Evolutionary conservation across 805 yeast genomes (phyloP).

Genomic region (Saccharomycopsis javanensis): DNA sequence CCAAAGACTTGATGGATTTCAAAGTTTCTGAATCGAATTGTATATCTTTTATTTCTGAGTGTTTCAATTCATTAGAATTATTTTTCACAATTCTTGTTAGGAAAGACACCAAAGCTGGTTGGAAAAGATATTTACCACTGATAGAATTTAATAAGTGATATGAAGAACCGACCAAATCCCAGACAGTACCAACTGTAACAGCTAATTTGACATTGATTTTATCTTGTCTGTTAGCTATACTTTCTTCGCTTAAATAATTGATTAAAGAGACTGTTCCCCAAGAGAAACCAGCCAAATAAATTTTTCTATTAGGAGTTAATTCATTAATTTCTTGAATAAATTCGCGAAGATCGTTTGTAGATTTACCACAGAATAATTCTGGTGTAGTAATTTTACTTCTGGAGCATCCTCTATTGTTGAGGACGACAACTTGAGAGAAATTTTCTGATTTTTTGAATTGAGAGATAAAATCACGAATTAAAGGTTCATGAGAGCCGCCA

Average conservation of each 20-base stretch:
- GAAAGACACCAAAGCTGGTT: conserved; percentile 33
- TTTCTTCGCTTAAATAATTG: conserved; percentile 58
- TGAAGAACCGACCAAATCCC: conserved; percentile 58
- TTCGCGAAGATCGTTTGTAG: conserved; percentile 61
- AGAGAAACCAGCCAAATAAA: conserved; percentile 62
- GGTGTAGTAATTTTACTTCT: conserved; percentile 65
- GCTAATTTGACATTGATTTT: conserved; percentile 35
- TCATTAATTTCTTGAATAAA: conserved; percentile 40
- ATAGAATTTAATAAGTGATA: conserved; percentile 31
- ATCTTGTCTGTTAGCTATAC: not conserved
- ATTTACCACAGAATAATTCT: conserved; percentile 53
- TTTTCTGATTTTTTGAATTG: not conserved
- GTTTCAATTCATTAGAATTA: conserved; percentile 31
- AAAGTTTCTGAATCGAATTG: conserved; percentile 27
- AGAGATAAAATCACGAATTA: conserved; percentile 36
- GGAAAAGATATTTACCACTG: conserved; percentile 34
- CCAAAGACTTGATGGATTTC: conserved; percentile 30
- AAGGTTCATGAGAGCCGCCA: conserved; percentile 74
- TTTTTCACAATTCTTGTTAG: conserved; percentile 36
- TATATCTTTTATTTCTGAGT: conserved; percentile 22
- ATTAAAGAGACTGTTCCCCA: conserved; percentile 61
- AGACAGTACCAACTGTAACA: conserved; percentile 54
- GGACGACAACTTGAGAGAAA: conserved; percentile 48
- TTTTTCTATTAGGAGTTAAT: conserved; percentile 50
- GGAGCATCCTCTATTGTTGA: conserved; percentile 71